Base-by-base conservation (phyloP, 495 filamentous ascomycete genomes). In the Aeminium ludgeri region DNA sequence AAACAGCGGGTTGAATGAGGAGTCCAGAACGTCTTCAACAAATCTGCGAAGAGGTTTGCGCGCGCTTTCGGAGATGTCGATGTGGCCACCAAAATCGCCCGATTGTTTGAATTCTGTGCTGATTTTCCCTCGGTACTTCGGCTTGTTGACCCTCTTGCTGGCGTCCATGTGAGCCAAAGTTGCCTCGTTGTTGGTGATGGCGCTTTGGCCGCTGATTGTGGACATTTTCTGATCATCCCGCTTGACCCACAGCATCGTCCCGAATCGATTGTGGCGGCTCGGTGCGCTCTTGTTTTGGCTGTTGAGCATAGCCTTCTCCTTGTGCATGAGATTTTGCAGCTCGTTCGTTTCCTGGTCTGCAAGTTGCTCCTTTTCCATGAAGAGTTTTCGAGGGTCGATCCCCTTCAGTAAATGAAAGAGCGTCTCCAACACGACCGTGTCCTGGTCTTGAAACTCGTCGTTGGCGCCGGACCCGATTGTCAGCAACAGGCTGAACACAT, bases 211-310 rank as follows among this genome's bases (percentile, higher is more conserved):
- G 1, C 83, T 82, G 2, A 99, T 74, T 0, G 86, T 87, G 5
- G 81, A 76, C 34, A 87, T 65, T 49, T 72, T 70, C 6, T 69
- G 65, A 54, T 89, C 82, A 40, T 81, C 80, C 37, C 83, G 68
- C 61, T 95, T 84, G 30, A 99, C 75, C 89, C 91, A 96, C 15
- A 93, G 78, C 78, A 95, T 94, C 11, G 86, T 92, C 1, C 91
- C 91, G 55, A 95, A 99, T 38, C 91, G 70, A 47, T 86, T 91
- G 57, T 99, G 91, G 28, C 91, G 64, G 6, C 86, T 86, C 1
- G 86, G 84, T 5, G 81, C 82, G 49, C 78, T 77, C 48, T 76
- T 79, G 28, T 75, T 73, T 52, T 92, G 82, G 36, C 76, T 70
- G 45, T 78, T 70, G 34, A 80, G 71, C 72, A 92, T 78, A 6